phyloP scores from a whole-genome alignment of 1,284 basidiomycete genomes.

The Mycena citricolor region DNA sequence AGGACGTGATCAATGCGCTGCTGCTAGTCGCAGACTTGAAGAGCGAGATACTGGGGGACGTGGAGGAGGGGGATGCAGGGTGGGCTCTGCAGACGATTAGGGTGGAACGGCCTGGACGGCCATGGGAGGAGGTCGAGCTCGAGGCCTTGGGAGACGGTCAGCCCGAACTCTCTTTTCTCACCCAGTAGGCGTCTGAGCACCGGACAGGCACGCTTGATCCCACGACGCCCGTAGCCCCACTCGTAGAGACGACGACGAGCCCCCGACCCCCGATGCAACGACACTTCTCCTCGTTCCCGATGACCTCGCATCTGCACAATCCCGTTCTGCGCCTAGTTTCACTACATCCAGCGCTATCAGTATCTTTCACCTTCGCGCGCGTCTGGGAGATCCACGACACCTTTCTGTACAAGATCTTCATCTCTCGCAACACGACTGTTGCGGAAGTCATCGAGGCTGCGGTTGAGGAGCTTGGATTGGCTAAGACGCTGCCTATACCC shows the following conservation, averaged over 20 bases:
- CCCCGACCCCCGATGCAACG: constrained; percentile 41
- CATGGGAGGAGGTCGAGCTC: constrained; percentile 72
- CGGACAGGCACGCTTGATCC: constrained; percentile 52
- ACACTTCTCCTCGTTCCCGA: constrained; percentile 71
- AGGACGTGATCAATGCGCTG: constrained; percentile 58
- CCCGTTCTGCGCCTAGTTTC: constrained; percentile 73
- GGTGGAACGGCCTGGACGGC: constrained; percentile 53
- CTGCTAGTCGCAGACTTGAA: constrained; percentile 47
- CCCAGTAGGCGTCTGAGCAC: constrained; percentile 8
- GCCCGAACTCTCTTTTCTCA: constrained; percentile 22
- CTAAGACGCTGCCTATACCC: constrained; percentile 57
- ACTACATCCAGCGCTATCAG: constrained; percentile 57
- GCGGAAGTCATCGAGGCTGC: constrained; percentile 54
- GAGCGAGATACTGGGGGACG: constrained; percentile 54
- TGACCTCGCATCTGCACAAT: constrained; percentile 69
- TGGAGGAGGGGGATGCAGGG: constrained; percentile 50
- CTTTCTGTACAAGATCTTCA: constrained; percentile 63
- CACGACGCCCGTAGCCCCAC: constrained; percentile 47
- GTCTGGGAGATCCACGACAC: constrained; percentile 80
- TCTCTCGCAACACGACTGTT: constrained; percentile 54
- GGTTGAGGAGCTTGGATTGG: constrained; percentile 67
- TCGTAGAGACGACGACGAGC: constrained; percentile 45
- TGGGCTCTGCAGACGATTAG: constrained; percentile 72
- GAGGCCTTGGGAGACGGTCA: constrained; percentile 62
- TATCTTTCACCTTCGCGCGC: constrained; percentile 61